phyloP scores from a whole-genome alignment of 2,329 filamentous ascomycete genomes.

The Akanthomyces lecanii region DNA sequence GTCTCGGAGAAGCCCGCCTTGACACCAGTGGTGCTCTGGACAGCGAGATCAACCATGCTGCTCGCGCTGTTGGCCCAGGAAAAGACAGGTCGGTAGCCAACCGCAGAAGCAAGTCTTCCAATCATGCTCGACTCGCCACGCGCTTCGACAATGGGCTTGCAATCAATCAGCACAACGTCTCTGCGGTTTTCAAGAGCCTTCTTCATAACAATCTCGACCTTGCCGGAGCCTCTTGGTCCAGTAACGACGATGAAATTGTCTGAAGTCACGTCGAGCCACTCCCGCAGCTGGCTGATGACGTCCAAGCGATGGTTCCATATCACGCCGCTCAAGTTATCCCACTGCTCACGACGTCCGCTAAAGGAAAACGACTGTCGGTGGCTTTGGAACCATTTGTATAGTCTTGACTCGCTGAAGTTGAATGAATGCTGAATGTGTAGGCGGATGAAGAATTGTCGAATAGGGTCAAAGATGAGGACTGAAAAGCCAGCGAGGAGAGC shows the following conservation, averaged over 20 bases:
- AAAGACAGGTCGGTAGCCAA: slow-evolving; percentile 90
- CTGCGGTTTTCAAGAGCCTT: slow-evolving; percentile 72
- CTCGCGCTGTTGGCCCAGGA: slow-evolving; percentile 95
- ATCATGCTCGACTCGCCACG: slow-evolving; percentile 85
- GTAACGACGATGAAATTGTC: slow-evolving; percentile 94
- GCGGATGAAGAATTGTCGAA: slow-evolving; percentile 89
- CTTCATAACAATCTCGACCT: slow-evolving; percentile 80
- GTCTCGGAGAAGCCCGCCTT: slow-evolving; percentile 95
- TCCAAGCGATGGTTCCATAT: slow-evolving; percentile 85
- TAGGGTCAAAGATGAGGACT: slow-evolving; percentile 88
- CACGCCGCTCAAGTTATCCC: slow-evolving; percentile 63
- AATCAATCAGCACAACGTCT: slow-evolving; percentile 83
- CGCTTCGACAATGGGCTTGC: slow-evolving; percentile 88
- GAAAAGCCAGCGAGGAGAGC: slow-evolving; percentile 79
- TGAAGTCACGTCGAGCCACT: slow-evolving; percentile 81
- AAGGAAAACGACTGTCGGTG: slow-evolving; percentile 61
- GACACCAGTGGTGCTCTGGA: slow-evolving; percentile 88
- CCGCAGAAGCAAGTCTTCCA: slow-evolving; percentile 70
- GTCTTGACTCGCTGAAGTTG: slow-evolving; percentile 64
- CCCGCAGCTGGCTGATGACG: slow-evolving; percentile 75
- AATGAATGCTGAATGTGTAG: slow-evolving; percentile 77
- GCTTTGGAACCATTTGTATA: slow-evolving; percentile 75
- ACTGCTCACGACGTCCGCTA: slow-evolving; percentile 52
- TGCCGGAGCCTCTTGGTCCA: slow-evolving; percentile 86
- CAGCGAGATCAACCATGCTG: slow-evolving; percentile 85